These are phyloP conservation scores for Mycotypha africana DNA, from an alignment of 371 early-diverging fungal genomes.

Conservation along the genomic window DNA sequence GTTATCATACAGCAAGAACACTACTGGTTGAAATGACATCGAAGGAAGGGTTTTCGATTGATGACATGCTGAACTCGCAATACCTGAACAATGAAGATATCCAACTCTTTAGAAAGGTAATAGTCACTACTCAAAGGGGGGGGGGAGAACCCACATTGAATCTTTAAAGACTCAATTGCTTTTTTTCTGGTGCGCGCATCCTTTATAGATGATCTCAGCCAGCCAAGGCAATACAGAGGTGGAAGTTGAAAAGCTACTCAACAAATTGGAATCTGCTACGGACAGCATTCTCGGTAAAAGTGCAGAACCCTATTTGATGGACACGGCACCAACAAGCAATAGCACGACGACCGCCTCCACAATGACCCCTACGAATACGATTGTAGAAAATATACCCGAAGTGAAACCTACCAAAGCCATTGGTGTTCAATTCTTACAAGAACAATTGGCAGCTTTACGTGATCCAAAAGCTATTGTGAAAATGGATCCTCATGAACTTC, in stretches of 20 bases:
- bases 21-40: constrained; percentile 66
- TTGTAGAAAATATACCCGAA: constrained; percentile 22
- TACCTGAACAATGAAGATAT: constrained; percentile 43
- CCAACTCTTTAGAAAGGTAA: constrained; percentile 37
- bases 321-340: not conserved
- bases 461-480: constrained; percentile 27
- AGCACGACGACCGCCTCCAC: not conserved
- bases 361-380: not conserved
- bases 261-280: constrained; percentile 24
- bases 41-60: constrained; percentile 24
- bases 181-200: no score
- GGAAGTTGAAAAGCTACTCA: constrained; percentile 23
- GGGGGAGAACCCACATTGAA: not conserved
- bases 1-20: constrained; percentile 53
- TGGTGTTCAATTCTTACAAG: constrained; percentile 76
- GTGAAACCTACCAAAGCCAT: constrained; percentile 47
- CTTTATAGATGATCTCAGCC: constrained; percentile 23
- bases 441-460: constrained; percentile 59
- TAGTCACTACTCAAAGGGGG: no score
- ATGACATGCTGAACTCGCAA: constrained; percentile 35
- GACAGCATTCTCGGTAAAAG: constrained; percentile 19
- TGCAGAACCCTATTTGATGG: constrained; percentile 12
- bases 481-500: constrained; percentile 67
- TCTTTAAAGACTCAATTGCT: not conserved
- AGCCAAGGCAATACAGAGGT: constrained; percentile 14